Evolutionary conservation across 495 filamentous ascomycete genomes (phyloP), one percentile per base, ranked within the genome.

Genomic region (Penicillium flavigenum): DNA sequence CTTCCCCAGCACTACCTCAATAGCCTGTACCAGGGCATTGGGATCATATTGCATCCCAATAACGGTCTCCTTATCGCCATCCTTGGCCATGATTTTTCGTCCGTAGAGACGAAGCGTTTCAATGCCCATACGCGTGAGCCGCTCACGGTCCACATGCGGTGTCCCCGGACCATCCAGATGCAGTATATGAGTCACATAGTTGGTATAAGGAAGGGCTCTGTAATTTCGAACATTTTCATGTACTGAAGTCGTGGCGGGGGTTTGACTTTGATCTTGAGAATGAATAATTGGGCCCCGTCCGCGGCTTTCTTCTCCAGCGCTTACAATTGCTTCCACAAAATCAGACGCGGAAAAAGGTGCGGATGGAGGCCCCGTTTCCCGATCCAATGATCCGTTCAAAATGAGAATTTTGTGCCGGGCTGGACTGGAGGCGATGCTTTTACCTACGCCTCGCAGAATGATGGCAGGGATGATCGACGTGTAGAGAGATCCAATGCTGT

Each of bases 401-500:
- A 98, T 88, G 14, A 98, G 70, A 41, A 98, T 88, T 71, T 94
- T 96, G 57, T 87, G 83, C 4, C 81, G 67, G 7, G 85, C 77
- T 3, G 72, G 73, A 24, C 70, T 75, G 1, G 62, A 62, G 12
- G 71, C 59, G 46, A 75, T 73, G 12, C 69, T 72, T 48, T 73
- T 70, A 5, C 74, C 75, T 4, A 79, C 75, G 6, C 77, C 77
- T 5, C 75, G 75, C 8, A 80, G 71, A 22, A 80, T 65, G 24
- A 80, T 59, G 0, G 73, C 88, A 0, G 93, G 94, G 4, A 94
- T 75, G 47, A 97, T 84, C 8, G 79, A 81, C 2, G 90, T 94
- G 72, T 95, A 98, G 11, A 98, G 73, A 44, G 85, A 89, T 42
- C 94, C 93, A 58, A 98, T 96, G 65, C 88, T 91, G 74, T 96